Evolutionary conservation across 768 basidiomycete genomes (phyloP), one percentile per base, ranked within the genome.

Genomic region (Gautieria morchelliformis): DNA sequence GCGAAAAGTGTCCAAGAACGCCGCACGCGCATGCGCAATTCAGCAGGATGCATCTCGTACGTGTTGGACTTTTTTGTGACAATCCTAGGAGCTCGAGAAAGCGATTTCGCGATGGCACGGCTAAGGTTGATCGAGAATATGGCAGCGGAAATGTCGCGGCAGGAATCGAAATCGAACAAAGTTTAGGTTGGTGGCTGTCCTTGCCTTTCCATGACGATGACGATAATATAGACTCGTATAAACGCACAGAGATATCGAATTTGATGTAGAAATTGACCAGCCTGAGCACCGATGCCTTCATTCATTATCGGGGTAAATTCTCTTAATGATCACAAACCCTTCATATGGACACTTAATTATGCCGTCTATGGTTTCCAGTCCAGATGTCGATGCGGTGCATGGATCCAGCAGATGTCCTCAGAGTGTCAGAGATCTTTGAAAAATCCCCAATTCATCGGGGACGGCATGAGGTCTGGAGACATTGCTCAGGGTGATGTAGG

Each of bases 81-180:
- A 1, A 66, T n/a, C n/a, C n/a, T n/a, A 79, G 59, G 27, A 37
- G 35, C 66, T 78, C 20, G 66, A 74, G 17, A 72, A 71, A 49
- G 78, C 78, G 3, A 66, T 75, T 45, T 69, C 69, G 20, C 70
- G 77, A 11, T 78, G 78, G 59, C 72, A n/a, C 72, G 59, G 66
- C 69, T 5, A 74, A 68, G 53, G 80, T 82, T 8, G 66, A n/a
- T n/a, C n/a, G n/a, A 68, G 12, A 64, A 68, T 12, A 80, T 81
- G 44, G 72, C 76, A 0, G 69, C 63, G 19, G 70, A 77, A 24
- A n/a, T 82, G 81, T 56, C 65, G 74, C 46, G 65, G 63, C 4
- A 74, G 71, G 59, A 82, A 82, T 60, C 65, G 77, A 35, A 77
- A 76, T n/a, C n/a, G n/a, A n/a, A n/a, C n/a, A n/a, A n/a, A n/a